Base-by-base conservation (phyloP, 2,329 filamentous ascomycete genomes). In the Endoconidiophora polonica region DNA sequence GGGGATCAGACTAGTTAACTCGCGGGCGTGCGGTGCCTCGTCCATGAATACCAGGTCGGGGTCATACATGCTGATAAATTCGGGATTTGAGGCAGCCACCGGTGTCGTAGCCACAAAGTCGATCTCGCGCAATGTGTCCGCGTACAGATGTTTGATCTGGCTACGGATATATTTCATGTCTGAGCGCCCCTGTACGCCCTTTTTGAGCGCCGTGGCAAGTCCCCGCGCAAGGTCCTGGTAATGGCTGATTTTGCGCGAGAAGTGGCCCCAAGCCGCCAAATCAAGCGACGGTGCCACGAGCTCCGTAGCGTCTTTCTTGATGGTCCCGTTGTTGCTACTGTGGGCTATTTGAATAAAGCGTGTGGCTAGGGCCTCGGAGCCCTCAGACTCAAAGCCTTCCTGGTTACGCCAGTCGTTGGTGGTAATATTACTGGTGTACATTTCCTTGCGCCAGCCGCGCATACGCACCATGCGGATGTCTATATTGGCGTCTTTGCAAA, bases 41-140 rank as follows among this genome's bases (percentile, higher is more conserved):
- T 88, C 86, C 55, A 93, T 84, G 59, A 94, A 88, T 0, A 91
- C 77, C 55, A 94, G 79, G 57, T 91, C 83, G 0, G 86, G 85
- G 55, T 83, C 81, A 29, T 87, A 86, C 5, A 86, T 58, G 2
- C 59, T 61, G 0, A 60, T 56, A 33, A 71, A 67, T 0, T 58
- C 55, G 0, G 62, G 62, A 3, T 60, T 63, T 3, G 51, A 37
- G 0, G 66, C 64, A 2, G 68, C 66, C 1, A 70, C 68, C 0
- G 69, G 68, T 1, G 69, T 71, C 0, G 68, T 68, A 0, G 68
- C 67, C 1, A 72, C 60, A 47, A 71, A 70, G 44, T 71, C 68
- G 0, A 66, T 61, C 2, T 61, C 56, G 2, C 53, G 54, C 0
- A 71, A 56, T 0, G 68, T 65, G 2, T 61, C 59, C 1, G 58